Conservation (phyloP, 2,329 filamentous ascomycete species). For the Tolypocladium ophioglossoides region DNA sequence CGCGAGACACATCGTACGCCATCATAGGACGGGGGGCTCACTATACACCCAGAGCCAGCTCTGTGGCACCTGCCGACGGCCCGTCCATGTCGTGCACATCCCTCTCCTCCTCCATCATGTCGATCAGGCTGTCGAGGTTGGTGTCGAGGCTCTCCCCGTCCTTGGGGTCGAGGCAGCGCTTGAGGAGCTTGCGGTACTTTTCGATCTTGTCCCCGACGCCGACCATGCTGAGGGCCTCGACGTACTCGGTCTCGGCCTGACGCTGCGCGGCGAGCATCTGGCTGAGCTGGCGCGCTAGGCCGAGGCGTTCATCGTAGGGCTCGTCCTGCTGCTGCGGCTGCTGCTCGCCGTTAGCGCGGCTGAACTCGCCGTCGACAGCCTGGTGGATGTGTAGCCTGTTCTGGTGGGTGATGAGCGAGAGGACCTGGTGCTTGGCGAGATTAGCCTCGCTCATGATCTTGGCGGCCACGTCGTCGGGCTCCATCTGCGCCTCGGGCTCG, state of each 20-base stretch:
- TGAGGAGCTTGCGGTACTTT: constrained; percentile 60
- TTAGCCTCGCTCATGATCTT: constrained; percentile 42
- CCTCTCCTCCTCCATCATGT: constrained; percentile 52
- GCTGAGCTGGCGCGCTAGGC: constrained; percentile 47
- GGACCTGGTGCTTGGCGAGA: constrained; percentile 34
- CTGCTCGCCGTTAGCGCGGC: constrained; percentile 37
- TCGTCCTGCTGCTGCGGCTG: constrained; percentile 22
- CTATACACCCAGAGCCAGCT: constrained; percentile 8
- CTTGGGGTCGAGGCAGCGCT: constrained; percentile 55
- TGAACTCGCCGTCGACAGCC: constrained; percentile 40
- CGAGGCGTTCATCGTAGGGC: constrained; percentile 43
- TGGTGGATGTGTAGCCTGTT: constrained; percentile 42
- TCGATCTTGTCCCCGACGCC: constrained; percentile 65
- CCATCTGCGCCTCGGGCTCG: constrained; percentile 44
- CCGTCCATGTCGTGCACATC: constrained; percentile 31
- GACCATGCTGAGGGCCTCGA: constrained; percentile 55
- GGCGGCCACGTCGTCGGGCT: constrained; percentile 41
- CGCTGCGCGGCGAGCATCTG: constrained; percentile 48
- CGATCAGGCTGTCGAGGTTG: constrained; percentile 49
- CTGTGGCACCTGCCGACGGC: constrained; percentile 13
- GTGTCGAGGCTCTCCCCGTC: constrained; percentile 59
- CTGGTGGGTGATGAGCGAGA: constrained; percentile 39
- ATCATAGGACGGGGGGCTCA: not conserved
- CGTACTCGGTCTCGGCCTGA: constrained; percentile 54
- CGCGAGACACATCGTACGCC: not conserved